Evolutionary conservation across 108 stramenopile genomes (phyloP), one percentile per base, ranked within the genome.

Genomic region (Cyclostephanos invisitatus): DNA sequence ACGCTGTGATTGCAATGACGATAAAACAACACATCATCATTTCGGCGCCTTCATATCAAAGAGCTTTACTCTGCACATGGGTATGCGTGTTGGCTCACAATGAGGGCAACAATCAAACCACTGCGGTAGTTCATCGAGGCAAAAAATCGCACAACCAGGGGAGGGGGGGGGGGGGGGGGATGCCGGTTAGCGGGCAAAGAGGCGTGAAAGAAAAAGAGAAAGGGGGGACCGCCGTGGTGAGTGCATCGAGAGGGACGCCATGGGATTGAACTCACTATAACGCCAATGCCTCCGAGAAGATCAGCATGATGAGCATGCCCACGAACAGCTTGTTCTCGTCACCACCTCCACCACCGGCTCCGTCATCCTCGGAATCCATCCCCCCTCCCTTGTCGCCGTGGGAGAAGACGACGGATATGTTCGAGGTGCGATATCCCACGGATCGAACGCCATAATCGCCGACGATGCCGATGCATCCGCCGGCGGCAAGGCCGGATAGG

Each of bases 291-390:
- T 94, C 93, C 10, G 85, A 87, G 66, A 89, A 91, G 49, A 71
- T 75, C 56, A 35, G 29, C 27, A 59, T 35, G 29, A 59, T 36
- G n/a, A 94, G 75, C 90, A 94, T 91, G 36, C 93, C 93, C 38
- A 94, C 90, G 77, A 90, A 94, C 0, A 94, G 81, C 64, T 94
- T 94, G 75, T 91, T 91, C 54, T 87, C 86, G 61, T 84, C 87
- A 20, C 81, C 85, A 42, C 68, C 58, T 12, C 78, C 86, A 21
- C 64, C 84, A 21, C 50, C 62, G 58, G 61, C 80, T 24, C 67
- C 86, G 60, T 61, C 78, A 17, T 72, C 87, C 37, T 87, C 86
- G 38, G 61, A 61, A 25, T 90, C 89, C 17, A 88, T 85, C 71
- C 89, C 86, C 68, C 84, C 81, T 0, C 84, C 78, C 68, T 78